Conservation (phyloP, 2,329 filamentous ascomycete species). For the Podosphaera aphanis region DNA sequence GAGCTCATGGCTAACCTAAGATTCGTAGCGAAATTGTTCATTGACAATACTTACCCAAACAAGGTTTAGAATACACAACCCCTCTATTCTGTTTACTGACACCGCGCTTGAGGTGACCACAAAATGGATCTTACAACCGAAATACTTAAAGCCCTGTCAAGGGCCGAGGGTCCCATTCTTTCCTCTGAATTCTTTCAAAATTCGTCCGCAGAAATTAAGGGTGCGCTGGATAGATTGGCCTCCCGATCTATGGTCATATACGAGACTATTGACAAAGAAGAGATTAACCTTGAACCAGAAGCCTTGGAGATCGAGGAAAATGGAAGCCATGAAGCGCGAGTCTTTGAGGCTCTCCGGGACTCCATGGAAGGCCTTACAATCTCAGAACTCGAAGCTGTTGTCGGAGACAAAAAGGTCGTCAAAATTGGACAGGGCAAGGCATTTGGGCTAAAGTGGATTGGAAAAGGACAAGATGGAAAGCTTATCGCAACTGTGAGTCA, state of each 20-base stretch:
- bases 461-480: conserved; percentile 33
- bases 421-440: conserved; percentile 88
- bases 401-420: conserved; percentile 49
- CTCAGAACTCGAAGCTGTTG: conserved; percentile 40
- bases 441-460: conserved; percentile 59
- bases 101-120: conserved; percentile 2
- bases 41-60: no score
- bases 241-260: conserved; percentile 76
- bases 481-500: conserved; percentile 27
- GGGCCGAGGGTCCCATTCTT: conserved; percentile 35
- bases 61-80: neutral
- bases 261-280: conserved; percentile 59
- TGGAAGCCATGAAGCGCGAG: conserved; percentile 63
- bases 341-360: conserved; percentile 49
- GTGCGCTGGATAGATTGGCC: conserved; percentile 62
- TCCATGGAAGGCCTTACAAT: conserved; percentile 65
- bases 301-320: conserved; percentile 47
- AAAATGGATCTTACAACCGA: conserved; percentile 32
- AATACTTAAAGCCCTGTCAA: conserved; percentile 40
- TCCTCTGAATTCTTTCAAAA: conserved; percentile 47
- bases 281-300: conserved; percentile 52
- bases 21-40: no score
- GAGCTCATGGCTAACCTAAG: no score
- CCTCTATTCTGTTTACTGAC: neutral
- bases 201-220: conserved; percentile 52